Percentiles rank a stretch among this genome's conserved stretches.
These are phyloP conservation scores for Suhomyces taliae DNA, from an alignment of 1,139 yeast genomes.

Conservation along the genomic window DNA sequence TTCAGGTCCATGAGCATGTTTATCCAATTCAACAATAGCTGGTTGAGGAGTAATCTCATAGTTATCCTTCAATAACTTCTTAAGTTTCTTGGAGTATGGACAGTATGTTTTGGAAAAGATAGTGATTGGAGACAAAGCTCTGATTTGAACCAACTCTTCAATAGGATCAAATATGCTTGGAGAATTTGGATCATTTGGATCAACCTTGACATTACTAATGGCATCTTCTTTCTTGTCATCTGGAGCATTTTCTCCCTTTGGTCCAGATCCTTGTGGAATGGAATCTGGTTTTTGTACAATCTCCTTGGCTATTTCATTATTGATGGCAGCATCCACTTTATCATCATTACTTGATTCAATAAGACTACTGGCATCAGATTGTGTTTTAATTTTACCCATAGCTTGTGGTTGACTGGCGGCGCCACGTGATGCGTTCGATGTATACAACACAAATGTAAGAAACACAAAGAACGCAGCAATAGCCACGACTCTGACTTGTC, in stretches of 20 bases:
- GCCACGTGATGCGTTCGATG: constrained; percentile 7
- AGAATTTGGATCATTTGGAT: constrained; percentile 9
- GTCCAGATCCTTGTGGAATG: constrained; percentile 1
- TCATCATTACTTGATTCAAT: constrained; percentile 38
- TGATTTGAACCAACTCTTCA: constrained; percentile 57
- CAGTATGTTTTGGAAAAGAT: constrained; percentile 70
- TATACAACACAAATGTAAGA: constrained; percentile 17
- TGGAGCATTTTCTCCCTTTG: constrained; percentile 7
- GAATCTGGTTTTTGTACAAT: constrained; percentile 7
- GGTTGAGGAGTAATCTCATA: constrained; percentile 76
- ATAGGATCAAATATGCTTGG: constrained; percentile 52
- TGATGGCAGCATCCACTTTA: constrained; percentile 41
- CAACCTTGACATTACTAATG: constrained; percentile 8
- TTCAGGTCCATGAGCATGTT: constrained; percentile 63
- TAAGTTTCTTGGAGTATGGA: constrained; percentile 74
- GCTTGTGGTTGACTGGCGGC: constrained; percentile 4
- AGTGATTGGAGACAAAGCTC: constrained; percentile 67
- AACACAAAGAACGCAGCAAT: constrained; percentile 17
- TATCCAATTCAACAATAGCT: constrained; percentile 76
- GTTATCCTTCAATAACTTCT: constrained; percentile 59
- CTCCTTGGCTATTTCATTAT: constrained; percentile 35
- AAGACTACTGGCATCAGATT: constrained; percentile 16
- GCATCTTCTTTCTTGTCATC: constrained; percentile 11
- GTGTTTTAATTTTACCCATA: background rate
- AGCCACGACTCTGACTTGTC: constrained; percentile 21